Evolutionary conservation across 495 filamentous ascomycete species (phyloP), one percentile per base, ranked within the genome.

Genomic region (Lophium mytilinum): DNA sequence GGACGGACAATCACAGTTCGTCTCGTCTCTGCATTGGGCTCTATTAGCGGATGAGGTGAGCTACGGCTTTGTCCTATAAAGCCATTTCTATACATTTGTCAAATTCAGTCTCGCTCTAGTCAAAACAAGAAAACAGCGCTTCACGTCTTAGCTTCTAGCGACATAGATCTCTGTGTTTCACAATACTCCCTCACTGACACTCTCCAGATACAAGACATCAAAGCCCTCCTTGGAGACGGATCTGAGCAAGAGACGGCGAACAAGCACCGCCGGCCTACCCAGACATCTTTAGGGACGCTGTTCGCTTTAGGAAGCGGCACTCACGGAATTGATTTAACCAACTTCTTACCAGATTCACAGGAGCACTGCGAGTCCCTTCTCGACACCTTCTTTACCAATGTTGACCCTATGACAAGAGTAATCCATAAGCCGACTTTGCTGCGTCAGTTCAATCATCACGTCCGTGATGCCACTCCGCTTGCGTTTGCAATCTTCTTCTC

Each of bases 31-130:
- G 21, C 60, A 66, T 37, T 62, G 43, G 15, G 63, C 58, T 47
- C 53, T 66, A 7, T 37, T 66, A 41, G 59, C 63, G 12, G 59
- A 66, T 30, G 63, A 66, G 58, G 62, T 65, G 37, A 56, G 61
- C 11, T 42, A 19, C 21, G 9, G 14, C 21, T 34, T 12, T 42
- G 41, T 12, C 51, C 21, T 18, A 6, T 34, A 34, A 39, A 45
- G 41, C 15, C 41, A 15, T n/a, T 14, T 15, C 8, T n/a, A n/a
- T 15, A 45, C 9, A 14, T 45, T n/a, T 45, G 15, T n/a, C 12
- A 12, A 45, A 45, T 45, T 19, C 14, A 17, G 8, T n/a, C 12
- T 14, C 15, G 15, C 41, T 9, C 2, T 17, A 1, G 41, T 7
- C 1, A 8, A 15, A n/a, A 9, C 12, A 45, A 14, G 41, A 45